phyloP scores from a whole-genome alignment of 73 alveolate species.

The Vitrella brassicaformis region DNA sequence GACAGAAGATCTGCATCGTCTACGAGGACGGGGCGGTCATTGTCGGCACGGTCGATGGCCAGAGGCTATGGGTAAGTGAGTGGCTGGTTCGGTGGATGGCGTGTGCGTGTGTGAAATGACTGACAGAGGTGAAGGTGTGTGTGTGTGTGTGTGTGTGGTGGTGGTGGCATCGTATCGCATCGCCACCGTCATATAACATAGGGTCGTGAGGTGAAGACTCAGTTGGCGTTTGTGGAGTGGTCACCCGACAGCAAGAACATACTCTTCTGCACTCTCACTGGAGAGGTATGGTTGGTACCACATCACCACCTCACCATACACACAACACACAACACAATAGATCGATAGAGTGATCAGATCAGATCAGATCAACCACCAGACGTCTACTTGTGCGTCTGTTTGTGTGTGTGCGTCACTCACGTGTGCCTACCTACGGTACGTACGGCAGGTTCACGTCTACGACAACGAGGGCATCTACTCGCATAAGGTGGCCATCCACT shows the following conservation, averaged over 20 bases:
- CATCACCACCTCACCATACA: no score
- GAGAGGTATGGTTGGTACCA: constrained; percentile 64
- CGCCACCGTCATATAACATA: no score
- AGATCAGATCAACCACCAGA: no score
- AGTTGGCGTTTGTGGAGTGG: constrained; percentile 91
- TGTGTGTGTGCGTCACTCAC: no score
- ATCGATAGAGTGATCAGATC: no score
- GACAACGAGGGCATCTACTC: constrained; percentile 34
- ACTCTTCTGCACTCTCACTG: constrained; percentile 88
- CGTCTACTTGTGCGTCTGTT: no score
- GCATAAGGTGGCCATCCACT: constrained; percentile 13
- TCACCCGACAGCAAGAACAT: constrained; percentile 94
- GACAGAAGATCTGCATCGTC: constrained; percentile 80
- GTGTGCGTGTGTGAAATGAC: no score
- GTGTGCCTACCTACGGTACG: no score
- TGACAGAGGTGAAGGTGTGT: no score
- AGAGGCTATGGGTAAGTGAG: constrained; percentile 84
- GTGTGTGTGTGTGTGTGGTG: no score
- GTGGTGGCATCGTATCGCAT: no score
- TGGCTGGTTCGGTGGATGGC: constrained; percentile 82
- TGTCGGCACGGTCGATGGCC: constrained; percentile 99
- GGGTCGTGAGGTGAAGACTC: constrained; percentile 28
- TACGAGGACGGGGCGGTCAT: constrained; percentile 99
- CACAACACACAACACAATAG: no score
- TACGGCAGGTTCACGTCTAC: constrained; percentile 28